Evolutionary conservation across 2,329 filamentous ascomycete genomes (phyloP).

Genomic region (Aspergillus texensis): DNA sequence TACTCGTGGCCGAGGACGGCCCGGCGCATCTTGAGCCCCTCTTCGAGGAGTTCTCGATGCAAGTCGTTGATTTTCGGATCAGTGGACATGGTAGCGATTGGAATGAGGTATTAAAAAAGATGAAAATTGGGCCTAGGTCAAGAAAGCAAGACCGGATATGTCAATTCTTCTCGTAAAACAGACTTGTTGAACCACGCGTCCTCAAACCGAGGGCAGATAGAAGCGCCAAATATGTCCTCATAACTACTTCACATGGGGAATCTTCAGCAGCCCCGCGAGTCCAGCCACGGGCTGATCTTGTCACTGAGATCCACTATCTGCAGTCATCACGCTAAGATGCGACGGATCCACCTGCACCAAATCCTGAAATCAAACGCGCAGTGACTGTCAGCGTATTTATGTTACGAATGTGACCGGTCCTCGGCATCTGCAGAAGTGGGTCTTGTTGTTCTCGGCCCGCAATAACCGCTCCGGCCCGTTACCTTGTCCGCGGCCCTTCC

Average conservation of each 20-base stretch:
- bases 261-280: background rate
- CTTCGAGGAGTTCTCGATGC: conserved; percentile 1
- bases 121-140: background rate
- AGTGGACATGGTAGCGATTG: background rate
- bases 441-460: background rate
- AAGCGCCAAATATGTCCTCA: background rate
- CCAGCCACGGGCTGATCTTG: background rate
- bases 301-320: background rate
- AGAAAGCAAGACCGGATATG: background rate
- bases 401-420: background rate
- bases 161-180: background rate
- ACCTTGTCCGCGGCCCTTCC: background rate
- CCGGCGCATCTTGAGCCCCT: conserved; percentile 13
- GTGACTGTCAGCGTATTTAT: background rate
- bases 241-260: background rate
- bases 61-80: background rate
- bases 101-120: background rate
- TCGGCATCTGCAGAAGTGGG: background rate
- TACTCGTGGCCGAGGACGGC: conserved; percentile 17
- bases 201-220: background rate
- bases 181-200: background rate
- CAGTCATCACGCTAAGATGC: background rate
- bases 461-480: background rate
- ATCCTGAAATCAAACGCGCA: background rate
- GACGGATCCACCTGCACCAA: background rate